These are phyloP conservation scores for Cordyceps pruinosa DNA, from an alignment of 2,329 filamentous ascomycete genomes.

Conservation along the genomic window DNA sequence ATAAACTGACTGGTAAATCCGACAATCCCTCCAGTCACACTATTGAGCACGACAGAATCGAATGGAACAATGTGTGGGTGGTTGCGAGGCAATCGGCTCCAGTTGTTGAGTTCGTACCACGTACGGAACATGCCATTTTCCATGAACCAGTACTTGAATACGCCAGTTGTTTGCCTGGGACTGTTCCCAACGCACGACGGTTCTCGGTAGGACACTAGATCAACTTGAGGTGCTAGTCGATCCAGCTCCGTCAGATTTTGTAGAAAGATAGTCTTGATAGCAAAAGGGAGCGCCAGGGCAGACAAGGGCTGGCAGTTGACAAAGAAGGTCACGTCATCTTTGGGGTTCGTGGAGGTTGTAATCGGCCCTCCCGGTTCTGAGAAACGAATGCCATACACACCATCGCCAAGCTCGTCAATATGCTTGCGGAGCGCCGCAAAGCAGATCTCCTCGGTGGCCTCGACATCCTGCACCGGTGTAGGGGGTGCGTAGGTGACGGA, in stretches of 20 bases:
- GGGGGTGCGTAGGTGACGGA: slow-evolving; percentile 5
- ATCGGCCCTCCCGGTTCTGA: slow-evolving; percentile 10
- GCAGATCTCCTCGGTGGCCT: slow-evolving; percentile 7
- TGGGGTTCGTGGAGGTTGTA: slow-evolving; percentile 17
- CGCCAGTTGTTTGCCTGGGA: slow-evolving; percentile 13
- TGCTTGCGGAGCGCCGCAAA: slow-evolving; percentile 2
- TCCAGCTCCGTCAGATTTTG: slow-evolving; percentile 23
- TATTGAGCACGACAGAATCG: slow-evolving; percentile 27
- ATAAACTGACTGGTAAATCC: slow-evolving; percentile 30
- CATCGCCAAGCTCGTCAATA: slow-evolving; percentile 4
- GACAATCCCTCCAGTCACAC: slow-evolving; percentile 24
- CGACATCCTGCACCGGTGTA: neutral
- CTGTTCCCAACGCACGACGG: slow-evolving; percentile 9
- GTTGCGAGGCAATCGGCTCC: slow-evolving; percentile 22
- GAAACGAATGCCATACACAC: slow-evolving; percentile 7
- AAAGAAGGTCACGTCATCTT: slow-evolving; percentile 22
- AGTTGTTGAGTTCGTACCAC: slow-evolving; percentile 31
- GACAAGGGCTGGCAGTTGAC: slow-evolving; percentile 17
- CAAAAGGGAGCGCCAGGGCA: slow-evolving; percentile 15
- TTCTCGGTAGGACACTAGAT: slow-evolving; percentile 20
- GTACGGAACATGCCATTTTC: slow-evolving; percentile 15
- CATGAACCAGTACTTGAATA: slow-evolving; percentile 29
- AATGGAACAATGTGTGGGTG: slow-evolving; percentile 30
- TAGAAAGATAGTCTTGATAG: slow-evolving; percentile 17
- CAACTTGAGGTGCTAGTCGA: slow-evolving; percentile 22